phyloP scores from a whole-genome alignment of 2,329 filamentous ascomycete species.

The Tolypocladium nubicola region DNA sequence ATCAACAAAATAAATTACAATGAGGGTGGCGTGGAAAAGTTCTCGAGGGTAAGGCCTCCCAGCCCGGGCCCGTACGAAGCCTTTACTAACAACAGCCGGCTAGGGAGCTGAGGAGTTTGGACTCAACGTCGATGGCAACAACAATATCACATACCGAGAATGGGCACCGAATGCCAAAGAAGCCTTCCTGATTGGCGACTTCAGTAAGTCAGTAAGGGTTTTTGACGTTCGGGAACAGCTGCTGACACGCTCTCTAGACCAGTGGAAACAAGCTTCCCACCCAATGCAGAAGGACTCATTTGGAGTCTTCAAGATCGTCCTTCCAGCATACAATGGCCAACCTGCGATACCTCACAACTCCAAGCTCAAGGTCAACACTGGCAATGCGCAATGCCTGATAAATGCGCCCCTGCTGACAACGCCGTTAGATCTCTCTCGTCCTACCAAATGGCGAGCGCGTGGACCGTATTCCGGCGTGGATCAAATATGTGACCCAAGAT shows the following conservation, averaged over 20 bases:
- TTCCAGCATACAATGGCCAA: constrained; percentile 64
- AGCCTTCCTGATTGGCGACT: constrained; percentile 86
- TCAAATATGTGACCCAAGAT: constrained; percentile 93
- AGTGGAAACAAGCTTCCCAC: constrained; percentile 74
- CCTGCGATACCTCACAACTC: constrained; percentile 83
- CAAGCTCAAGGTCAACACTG: constrained; percentile 70
- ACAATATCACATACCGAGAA: constrained; percentile 84
- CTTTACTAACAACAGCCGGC: background rate
- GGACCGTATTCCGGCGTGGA: constrained; percentile 91
- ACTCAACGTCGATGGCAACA: constrained; percentile 69
- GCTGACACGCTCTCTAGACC: constrained; percentile 44
- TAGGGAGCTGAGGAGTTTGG: constrained; percentile 83
- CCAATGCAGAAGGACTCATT: constrained; percentile 79
- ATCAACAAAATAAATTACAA: constrained; percentile 70
- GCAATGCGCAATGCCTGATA: background rate
- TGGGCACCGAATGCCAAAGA: constrained; percentile 87
- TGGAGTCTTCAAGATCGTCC: constrained; percentile 74
- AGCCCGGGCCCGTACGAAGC: constrained; percentile 2
- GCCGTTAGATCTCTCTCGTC: constrained; percentile 60
- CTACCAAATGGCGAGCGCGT: constrained; percentile 69
- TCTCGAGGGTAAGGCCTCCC: constrained; percentile 55
- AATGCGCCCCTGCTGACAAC: background rate
- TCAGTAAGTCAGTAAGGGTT: constrained; percentile 51
- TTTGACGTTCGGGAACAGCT: background rate
- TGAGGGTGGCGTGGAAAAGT: constrained; percentile 86